Percentiles rank a stretch among this genome's conserved stretches.
Conservation (phyloP, 768 basidiomycete genomes). For the Lentinula guzmanii region DNA sequence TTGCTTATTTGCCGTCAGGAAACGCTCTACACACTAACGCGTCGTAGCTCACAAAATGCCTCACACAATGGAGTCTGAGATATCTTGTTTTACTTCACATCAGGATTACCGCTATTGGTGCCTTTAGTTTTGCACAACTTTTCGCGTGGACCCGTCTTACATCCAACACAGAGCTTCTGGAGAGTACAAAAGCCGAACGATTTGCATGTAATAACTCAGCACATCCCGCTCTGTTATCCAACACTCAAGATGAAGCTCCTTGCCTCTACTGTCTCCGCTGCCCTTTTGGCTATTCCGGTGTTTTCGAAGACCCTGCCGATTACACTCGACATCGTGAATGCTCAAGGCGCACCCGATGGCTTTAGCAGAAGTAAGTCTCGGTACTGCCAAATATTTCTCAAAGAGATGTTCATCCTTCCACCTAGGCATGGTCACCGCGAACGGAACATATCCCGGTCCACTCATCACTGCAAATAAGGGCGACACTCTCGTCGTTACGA, state of each 20-base stretch:
- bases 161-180: not conserved
- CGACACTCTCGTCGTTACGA: constrained; percentile 33
- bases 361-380: constrained; percentile 20
- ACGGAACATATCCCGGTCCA: constrained; percentile 37
- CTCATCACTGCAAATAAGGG: constrained; percentile 38
- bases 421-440: constrained; percentile 16
- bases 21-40: not conserved
- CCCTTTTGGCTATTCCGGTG: not conserved
- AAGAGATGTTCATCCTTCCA: not conserved
- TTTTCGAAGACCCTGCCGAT: constrained; percentile 17
- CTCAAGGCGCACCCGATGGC: constrained; percentile 38
- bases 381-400: not conserved
- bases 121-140: not conserved
- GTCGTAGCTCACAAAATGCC: not conserved
- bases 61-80: not conserved
- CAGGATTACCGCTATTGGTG: not conserved
- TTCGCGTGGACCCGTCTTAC: not conserved
- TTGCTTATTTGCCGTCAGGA: not conserved
- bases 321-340: constrained; percentile 32
- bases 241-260: constrained; percentile 3
- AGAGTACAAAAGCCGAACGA: not conserved
- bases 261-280: not conserved
- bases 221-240: not conserved
- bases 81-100: not conserved
- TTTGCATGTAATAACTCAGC: not conserved